Percentiles rank a stretch among this genome's conserved stretches.
Evolutionary conservation across 305 asterid species (phyloP).

Genomic region (Plantago lanceolata): DNA sequence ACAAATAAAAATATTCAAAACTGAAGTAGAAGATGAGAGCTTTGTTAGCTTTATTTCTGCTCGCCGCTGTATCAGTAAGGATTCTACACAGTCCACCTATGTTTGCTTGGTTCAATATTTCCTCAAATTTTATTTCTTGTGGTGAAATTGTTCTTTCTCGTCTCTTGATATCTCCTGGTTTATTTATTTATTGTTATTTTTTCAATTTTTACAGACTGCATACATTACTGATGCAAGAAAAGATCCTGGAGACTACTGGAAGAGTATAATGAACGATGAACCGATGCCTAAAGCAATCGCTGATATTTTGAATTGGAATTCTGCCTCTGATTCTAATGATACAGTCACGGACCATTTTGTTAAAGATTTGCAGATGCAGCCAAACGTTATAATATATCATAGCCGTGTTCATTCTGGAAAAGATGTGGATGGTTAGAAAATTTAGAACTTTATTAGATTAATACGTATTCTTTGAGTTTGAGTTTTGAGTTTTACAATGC

Average conservation of each 20-base stretch:
- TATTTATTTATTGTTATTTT: not conserved
- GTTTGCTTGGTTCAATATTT: not conserved
- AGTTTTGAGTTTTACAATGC: slow-evolving; percentile 11
- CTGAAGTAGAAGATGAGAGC: slow-evolving; percentile 31
- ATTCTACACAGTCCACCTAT: not conserved
- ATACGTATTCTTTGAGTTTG: not conserved
- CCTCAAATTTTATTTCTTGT: not conserved
- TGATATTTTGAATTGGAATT: slow-evolving; percentile 27
- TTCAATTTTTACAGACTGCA: slow-evolving; percentile 26
- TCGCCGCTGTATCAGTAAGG: slow-evolving; percentile 49
- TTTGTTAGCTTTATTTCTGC: slow-evolving; percentile 34
- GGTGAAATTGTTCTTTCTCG: not conserved
- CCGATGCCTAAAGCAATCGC: slow-evolving; percentile 44
- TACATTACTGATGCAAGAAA: slow-evolving; percentile 29
- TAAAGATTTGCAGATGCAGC: slow-evolving; percentile 32
- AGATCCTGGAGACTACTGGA: slow-evolving; percentile 43
- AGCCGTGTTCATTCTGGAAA: slow-evolving; percentile 22
- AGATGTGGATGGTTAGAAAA: not conserved
- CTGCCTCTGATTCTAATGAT: not conserved
- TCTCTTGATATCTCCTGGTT: not conserved
- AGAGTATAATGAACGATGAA: slow-evolving; percentile 33
- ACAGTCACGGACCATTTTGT: slow-evolving; percentile 22
- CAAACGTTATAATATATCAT: slow-evolving; percentile 48
- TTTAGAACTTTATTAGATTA: not conserved
- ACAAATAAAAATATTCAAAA: not conserved